phyloP scores from a whole-genome alignment of 768 basidiomycete species.

The Russula ochroleuca region DNA sequence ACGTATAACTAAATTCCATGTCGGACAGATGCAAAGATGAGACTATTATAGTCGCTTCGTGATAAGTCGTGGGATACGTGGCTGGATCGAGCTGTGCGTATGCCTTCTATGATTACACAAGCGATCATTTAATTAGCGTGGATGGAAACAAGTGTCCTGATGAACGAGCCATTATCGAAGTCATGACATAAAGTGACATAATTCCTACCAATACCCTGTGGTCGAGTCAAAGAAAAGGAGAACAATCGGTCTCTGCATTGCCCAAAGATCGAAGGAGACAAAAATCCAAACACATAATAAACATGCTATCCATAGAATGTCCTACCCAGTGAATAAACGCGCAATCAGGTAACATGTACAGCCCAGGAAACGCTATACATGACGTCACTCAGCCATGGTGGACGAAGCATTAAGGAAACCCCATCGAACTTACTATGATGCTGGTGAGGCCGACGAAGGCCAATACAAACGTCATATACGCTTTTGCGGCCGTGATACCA shows the following conservation, averaged over 20 bases:
- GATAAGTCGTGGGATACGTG: neutral
- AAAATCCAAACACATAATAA: conserved; percentile 3
- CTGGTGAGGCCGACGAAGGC: conserved; percentile 79
- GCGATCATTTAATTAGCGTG: neutral
- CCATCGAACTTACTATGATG: conserved; percentile 42
- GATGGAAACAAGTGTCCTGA: neutral
- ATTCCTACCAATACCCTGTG: neutral
- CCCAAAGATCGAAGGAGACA: neutral
- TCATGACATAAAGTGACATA: neutral
- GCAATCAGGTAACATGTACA: conserved; percentile 53
- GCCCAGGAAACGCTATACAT: conserved; percentile 51
- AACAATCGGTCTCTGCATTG: neutral
- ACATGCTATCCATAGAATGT: conserved; percentile 9
- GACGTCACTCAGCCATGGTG: conserved; percentile 24
- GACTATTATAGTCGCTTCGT: too few relatives aligned
- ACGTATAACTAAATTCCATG: too few relatives aligned
- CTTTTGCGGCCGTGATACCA: conserved; percentile 56
- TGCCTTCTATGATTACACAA: neutral
- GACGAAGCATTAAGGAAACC: neutral
- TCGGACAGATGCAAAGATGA: too few relatives aligned
- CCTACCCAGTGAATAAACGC: conserved; percentile 48
- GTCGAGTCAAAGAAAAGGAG: neutral
- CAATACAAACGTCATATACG: conserved; percentile 76
- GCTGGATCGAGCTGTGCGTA: too few relatives aligned
- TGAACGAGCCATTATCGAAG: neutral